Base-by-base conservation (phyloP, 345 rosid genomes). In the Stellera chamaejasme region DNA sequence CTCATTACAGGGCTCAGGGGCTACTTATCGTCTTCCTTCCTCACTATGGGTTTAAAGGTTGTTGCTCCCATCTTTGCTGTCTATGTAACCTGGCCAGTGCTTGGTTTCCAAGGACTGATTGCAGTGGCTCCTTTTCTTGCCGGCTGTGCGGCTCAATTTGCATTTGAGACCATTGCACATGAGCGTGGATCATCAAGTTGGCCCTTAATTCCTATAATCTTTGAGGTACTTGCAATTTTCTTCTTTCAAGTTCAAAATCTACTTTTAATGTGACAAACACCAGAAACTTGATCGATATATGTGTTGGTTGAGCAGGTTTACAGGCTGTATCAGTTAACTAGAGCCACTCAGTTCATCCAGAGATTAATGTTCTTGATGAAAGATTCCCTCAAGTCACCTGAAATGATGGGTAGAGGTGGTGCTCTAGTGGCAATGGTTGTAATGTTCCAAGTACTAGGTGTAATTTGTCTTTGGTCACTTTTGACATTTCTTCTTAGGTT, bases 391-490 rank as follows among this genome's bases (percentile, higher is more conserved):
- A 49, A 69, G 16, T 72, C 80, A 48, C 75, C 78, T 0, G 71
- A 74, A 56, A 50, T 83, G 44, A 25, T 80, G 48, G 78, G 83
- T 57, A 73, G 78, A 66, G 80, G 79, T 13, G 73, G 71, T 48
- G 90, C 88, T 1, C 72, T 85, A 5, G 69, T 83, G 64, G 79
- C 83, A 46, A 73, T 83, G 85, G 72, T 85, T 5, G 83, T 76
- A 58, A 76, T 78, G 44, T 76, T 91, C 75, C 95, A 83, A 62
- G 48, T 80, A 55, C 79, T 85, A 51, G 95, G 88, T 13, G 71
- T 91, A 55, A 14, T 82, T 54, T 85, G 95, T 78, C 92, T 91
- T 27, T 91, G 96, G 98, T 82, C 92, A 28, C 62, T 88, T 50
- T 44, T 83, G 58, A 83, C 98, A 23, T 83, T 88, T 59, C 89